Base-by-base conservation (phyloP, 2,329 filamentous ascomycete genomes). In the Penicillium verrucosum region DNA sequence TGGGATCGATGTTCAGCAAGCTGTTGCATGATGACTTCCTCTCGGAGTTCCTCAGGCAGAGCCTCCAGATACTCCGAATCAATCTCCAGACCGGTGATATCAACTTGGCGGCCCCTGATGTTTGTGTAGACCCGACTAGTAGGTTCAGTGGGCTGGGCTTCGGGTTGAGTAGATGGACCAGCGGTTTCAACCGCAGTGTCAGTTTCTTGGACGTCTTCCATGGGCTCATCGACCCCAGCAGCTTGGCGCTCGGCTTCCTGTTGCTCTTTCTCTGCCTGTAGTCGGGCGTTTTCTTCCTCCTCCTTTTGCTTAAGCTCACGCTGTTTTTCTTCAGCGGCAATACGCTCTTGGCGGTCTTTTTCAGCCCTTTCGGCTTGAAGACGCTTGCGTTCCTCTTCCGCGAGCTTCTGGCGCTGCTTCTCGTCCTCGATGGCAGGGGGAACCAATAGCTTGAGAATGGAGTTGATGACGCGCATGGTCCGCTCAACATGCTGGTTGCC, bases 31-130 rank as follows among this genome's bases (percentile, higher is more conserved):
- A 99, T 90, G 47, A 99, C 94, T 71, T 99, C 94, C 73, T 97
- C 93, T 44, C 94, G 85, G 70, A 97, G 87, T 59, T 99, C 95
- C 66, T 99, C 94, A 0, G 94, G 94, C n/a, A 99, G 79, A n/a
- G 93, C 95, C 57, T 94, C 90, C 7, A 99, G 84, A 74, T 97
- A 99, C 55, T 96, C 92, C 16, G 89, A 85, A 70, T 99, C 94
- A 65, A 99, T 97, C 47, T 93, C 92, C 60, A 99, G 82, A 59
- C 90, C 90, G 0, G 94, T 99, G 47, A 99, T 94, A 72, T 99
- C 94, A 51, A 96, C 85, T 67, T 94, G 87, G 61, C 89, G 89
- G 27, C 92, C 93, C 58, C 92, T 82, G 52, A 99, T 92, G 2
- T 84, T 92, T 16, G 90, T 95, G 66, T 87, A 88, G 30, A 96